These are phyloP conservation scores for Colletotrichum sp. DNA, from an alignment of 2,329 filamentous ascomycete species.

Conservation along the genomic window DNA sequence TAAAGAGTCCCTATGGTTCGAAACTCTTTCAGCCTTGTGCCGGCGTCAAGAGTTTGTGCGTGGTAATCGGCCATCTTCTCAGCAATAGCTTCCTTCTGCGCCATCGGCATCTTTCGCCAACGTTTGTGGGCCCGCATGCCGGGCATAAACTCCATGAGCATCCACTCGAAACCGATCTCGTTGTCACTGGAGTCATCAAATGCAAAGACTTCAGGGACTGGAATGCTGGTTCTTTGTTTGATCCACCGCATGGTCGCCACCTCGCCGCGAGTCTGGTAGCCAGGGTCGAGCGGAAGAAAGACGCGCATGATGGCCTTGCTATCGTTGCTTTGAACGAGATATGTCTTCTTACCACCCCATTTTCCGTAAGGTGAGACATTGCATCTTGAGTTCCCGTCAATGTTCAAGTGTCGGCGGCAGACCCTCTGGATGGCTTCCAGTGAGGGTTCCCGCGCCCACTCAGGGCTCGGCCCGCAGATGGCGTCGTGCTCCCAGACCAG, in stretches of 20 bases:
- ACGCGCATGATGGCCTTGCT: conserved; percentile 33
- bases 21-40: not conserved
- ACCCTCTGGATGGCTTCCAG: conserved; percentile 17
- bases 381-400: conserved; percentile 13
- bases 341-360: conserved; percentile 28
- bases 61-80: conserved; percentile 33
- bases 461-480: not conserved
- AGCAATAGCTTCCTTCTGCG: conserved; percentile 34
- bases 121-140: conserved; percentile 26
- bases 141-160: conserved; percentile 36
- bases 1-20: not conserved
- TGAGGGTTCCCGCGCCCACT: conserved; percentile 20
- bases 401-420: conserved; percentile 14
- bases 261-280: conserved; percentile 40
- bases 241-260: conserved; percentile 41
- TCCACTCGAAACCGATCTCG: conserved; percentile 44
- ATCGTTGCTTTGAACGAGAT: conserved; percentile 14
- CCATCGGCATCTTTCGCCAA: conserved; percentile 32
- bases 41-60: conserved; percentile 16
- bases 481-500: conserved; percentile 20
- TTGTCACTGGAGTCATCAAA: conserved; percentile 36
- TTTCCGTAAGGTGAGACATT: conserved; percentile 9
- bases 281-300: conserved; percentile 38
- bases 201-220: conserved; percentile 35
- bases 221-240: conserved; percentile 31